Percentiles rank a stretch among this genome's conserved stretches.
Conservation (phyloP, 495 filamentous ascomycete species). For the Penicillium malachiteum region DNA sequence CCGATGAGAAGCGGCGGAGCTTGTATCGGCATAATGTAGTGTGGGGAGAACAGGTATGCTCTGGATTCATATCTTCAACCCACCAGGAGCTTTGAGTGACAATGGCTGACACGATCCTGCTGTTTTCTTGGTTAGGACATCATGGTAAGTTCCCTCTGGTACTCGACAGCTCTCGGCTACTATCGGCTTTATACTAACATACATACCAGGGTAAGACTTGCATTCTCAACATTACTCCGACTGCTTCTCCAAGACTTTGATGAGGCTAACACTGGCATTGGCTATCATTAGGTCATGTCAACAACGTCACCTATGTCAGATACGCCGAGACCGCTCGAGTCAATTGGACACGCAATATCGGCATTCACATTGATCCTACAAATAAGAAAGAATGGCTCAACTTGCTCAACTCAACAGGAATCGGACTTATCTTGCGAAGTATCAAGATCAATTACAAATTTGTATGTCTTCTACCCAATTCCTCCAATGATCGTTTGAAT, state of each 20-base stretch:
- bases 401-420: constrained; percentile 61
- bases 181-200: constrained; percentile 10
- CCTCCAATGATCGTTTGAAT: constrained; percentile 8
- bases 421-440: constrained; percentile 76
- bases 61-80: background rate
- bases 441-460: constrained; percentile 92
- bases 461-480: constrained; percentile 47
- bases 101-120: background rate
- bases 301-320: constrained; percentile 80
- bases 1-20: constrained; percentile 60
- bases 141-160: constrained; percentile 46
- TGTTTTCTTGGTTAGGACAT: constrained; percentile 44
- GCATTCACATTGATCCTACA: constrained; percentile 62
- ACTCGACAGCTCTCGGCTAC: background rate
- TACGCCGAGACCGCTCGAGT: constrained; percentile 85
- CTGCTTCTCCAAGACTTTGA: background rate
- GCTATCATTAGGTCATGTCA: constrained; percentile 68
- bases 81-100: background rate
- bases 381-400: constrained; percentile 68
- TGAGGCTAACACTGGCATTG: background rate
- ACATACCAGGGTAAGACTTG: constrained; percentile 24
- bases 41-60: constrained; percentile 86
- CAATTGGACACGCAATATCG: constrained; percentile 80
- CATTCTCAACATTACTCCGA: background rate
- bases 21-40: constrained; percentile 71